These are phyloP conservation scores for Saccharomycopsis guyanensis DNA, from an alignment of 805 yeast species.

Conservation along the genomic window DNA sequence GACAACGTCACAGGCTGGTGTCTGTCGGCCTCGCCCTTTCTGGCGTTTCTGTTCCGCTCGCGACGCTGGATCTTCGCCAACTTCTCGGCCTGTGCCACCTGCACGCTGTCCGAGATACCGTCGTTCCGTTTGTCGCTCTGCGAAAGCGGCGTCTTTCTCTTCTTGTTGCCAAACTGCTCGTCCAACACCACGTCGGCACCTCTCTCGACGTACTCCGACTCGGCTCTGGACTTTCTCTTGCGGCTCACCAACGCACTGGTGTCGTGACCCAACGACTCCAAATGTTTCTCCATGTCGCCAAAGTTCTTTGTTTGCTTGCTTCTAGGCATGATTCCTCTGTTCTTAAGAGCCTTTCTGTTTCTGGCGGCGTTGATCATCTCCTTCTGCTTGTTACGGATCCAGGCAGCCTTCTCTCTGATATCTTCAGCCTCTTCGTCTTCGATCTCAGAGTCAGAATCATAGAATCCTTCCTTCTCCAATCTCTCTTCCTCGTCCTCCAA, in stretches of 20 bases:
- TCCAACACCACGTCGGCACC: conserved; percentile 80
- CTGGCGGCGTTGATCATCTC: conserved; percentile 85
- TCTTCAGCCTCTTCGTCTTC: conserved; percentile 65
- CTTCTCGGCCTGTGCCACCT: conserved; percentile 80
- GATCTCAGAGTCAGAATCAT: conserved; percentile 72
- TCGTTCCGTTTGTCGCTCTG: conserved; percentile 80
- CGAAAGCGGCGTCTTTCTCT: conserved; percentile 40
- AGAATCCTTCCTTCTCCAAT: conserved; percentile 90
- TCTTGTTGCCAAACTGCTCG: conserved; percentile 36
- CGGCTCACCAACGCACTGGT: conserved; percentile 55
- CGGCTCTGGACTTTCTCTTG: conserved; percentile 32
- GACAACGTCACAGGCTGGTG: conserved; percentile 79
- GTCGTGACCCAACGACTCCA: conserved; percentile 88
- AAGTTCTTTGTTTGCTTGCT: conserved; percentile 74
- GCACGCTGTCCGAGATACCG: conserved; percentile 76
- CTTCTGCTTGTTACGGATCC: conserved; percentile 96
- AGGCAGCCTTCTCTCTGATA: conserved; percentile 76
- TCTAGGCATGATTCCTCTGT: conserved; percentile 83
- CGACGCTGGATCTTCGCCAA: conserved; percentile 85
- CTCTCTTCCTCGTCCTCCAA: conserved; percentile 96
- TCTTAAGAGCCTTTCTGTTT: conserved; percentile 77
- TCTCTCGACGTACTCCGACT: conserved; percentile 31
- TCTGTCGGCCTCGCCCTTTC: conserved; percentile 95
- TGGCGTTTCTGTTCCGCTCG: conserved; percentile 85
- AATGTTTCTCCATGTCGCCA: conserved; percentile 77